phyloP scores from a whole-genome alignment of 495 filamentous ascomycete genomes.

The Aspergillus asperescens region DNA sequence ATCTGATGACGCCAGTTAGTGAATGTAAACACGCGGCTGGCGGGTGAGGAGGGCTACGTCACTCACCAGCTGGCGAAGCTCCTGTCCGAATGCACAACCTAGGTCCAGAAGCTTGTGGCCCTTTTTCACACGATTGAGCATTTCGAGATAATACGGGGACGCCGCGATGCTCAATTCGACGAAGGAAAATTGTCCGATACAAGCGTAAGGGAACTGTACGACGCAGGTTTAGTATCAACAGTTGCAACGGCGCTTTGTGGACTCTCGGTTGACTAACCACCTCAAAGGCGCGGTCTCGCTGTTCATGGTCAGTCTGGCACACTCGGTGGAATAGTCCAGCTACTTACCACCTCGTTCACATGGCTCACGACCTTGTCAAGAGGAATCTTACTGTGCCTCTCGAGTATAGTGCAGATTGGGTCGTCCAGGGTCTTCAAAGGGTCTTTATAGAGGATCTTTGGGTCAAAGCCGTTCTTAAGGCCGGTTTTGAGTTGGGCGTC shows the following conservation, averaged over 20 bases:
- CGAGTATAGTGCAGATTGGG: conserved; percentile 32
- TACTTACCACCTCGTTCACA: conserved; percentile 40
- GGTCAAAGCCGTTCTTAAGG: not conserved
- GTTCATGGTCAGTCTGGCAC: not conserved
- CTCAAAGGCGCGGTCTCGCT: not conserved
- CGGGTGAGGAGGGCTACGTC: not conserved
- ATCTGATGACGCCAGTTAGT: conserved; percentile 7
- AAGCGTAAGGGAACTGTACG: conserved; percentile 45
- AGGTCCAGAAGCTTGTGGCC: conserved; percentile 38
- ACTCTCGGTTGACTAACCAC: no score
- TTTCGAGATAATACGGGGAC: conserved; percentile 31
- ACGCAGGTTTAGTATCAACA: no score
- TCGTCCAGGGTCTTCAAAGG: conserved; percentile 18
- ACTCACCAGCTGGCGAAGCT: conserved; percentile 32
- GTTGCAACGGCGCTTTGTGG: no score
- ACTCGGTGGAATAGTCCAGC: not conserved
- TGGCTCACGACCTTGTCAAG: conserved; percentile 40
- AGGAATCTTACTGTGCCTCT: conserved; percentile 45
- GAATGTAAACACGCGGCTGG: not conserved
- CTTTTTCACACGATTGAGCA: conserved; percentile 36
- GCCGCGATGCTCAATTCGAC: conserved; percentile 37
- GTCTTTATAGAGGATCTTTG: conserved; percentile 27
- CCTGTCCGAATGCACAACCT: conserved; percentile 37
- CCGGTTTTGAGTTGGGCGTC: not conserved
- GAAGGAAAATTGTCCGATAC: conserved; percentile 50